A percentile compares a stretch with the other conserved stretches of the same genome.
phyloP scores from a whole-genome alignment of 1,139 yeast genomes.

The Sugiyamaella xylanicola region DNA sequence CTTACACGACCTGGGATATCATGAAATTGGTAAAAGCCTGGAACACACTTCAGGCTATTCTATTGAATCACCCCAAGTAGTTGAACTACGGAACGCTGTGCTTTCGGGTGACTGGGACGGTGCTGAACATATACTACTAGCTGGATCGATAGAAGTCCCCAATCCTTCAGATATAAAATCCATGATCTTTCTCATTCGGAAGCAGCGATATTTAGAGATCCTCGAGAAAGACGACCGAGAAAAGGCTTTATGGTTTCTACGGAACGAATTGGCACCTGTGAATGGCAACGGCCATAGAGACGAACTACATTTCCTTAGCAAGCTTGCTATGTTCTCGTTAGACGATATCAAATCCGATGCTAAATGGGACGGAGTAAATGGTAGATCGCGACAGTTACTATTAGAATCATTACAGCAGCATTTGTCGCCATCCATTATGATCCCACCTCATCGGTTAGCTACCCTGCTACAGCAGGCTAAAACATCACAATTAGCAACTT shows the following conservation, averaged over 20 bases:
- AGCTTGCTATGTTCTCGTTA: conserved; percentile 43
- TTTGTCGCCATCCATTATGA: conserved; percentile 55
- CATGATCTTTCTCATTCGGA: conserved; percentile 38
- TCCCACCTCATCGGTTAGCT: conserved; percentile 56
- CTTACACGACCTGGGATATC: conserved; percentile 53
- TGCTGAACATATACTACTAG: conserved; percentile 44
- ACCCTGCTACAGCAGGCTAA: conserved; percentile 56
- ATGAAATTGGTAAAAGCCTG: conserved; percentile 44
- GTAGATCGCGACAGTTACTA: conserved; percentile 47
- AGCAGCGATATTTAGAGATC: conserved; percentile 42
- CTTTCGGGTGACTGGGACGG: conserved; percentile 48
- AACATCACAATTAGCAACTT: conserved; percentile 49
- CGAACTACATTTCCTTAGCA: conserved; percentile 42
- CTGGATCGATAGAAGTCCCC: conserved; percentile 37
- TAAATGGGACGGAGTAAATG: conserved; percentile 47
- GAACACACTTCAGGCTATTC: conserved; percentile 48
- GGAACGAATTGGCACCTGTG: conserved; percentile 36
- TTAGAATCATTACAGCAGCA: conserved; percentile 49
- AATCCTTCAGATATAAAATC: conserved; percentile 30
- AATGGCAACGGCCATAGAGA: conserved; percentile 30
- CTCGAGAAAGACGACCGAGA: conserved; percentile 38
- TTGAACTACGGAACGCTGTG: conserved; percentile 46
- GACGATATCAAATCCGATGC: conserved; percentile 39
- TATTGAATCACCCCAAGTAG: conserved; percentile 43
- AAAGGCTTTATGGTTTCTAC: conserved; percentile 49